These are phyloP conservation scores for Byssoonygena ceratinophila DNA, from an alignment of 2,329 filamentous ascomycete species.

Conservation along the genomic window DNA sequence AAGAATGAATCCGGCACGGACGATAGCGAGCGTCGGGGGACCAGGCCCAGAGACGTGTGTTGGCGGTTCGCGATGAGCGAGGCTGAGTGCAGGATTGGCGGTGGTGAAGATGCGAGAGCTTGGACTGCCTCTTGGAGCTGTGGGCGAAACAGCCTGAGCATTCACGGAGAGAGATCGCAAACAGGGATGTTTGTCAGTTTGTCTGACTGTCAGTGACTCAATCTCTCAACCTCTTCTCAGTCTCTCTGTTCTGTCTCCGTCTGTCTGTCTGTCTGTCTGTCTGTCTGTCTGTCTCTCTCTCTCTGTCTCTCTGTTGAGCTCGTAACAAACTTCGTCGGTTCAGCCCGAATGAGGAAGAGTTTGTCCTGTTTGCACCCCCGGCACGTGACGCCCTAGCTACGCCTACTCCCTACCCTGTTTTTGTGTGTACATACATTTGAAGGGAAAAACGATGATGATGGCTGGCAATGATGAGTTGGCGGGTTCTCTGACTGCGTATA, in stretches of 20 bases:
- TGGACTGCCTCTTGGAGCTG: conserved; percentile 1
- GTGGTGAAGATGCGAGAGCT: not conserved
- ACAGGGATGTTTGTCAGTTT: no score
- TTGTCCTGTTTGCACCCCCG: not conserved
- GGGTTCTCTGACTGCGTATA: no score
- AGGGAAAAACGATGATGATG: no score
- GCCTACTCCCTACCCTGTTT: no score
- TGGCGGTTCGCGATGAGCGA: not conserved
- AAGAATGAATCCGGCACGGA: not conserved
- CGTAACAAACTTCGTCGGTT: not conserved
- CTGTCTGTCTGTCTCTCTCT: not conserved
- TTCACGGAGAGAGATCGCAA: not conserved
- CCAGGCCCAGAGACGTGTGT: not conserved
- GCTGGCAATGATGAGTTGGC: no score
- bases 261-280: not conserved
- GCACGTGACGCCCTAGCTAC: not conserved
- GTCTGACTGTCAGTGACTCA: no score
- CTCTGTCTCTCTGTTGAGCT: not conserved
- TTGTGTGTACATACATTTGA: no score
- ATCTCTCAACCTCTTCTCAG: no score
- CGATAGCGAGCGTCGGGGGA: not conserved
- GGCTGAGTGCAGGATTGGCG: not conserved
- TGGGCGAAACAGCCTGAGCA: not conserved
- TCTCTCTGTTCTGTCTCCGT: no score
- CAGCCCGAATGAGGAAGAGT: not conserved